Percentiles rank a stretch among this genome's conserved stretches.
phyloP scores from a whole-genome alignment of 1,284 basidiomycete genomes.

The Porogramme epimiltina region DNA sequence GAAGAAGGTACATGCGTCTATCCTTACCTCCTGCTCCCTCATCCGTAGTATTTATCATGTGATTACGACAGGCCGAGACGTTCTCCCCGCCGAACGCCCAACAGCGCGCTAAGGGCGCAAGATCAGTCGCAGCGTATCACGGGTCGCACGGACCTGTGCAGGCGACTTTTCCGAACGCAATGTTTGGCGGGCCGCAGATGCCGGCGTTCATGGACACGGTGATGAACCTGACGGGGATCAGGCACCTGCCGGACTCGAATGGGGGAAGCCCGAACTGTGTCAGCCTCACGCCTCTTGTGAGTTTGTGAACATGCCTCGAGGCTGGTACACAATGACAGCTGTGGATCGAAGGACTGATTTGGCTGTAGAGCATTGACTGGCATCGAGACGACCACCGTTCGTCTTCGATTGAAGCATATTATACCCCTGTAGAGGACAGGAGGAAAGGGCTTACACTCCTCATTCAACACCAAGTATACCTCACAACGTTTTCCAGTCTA shows the following conservation, averaged over 20 bases:
- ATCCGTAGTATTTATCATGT: neutral
- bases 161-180: constrained; percentile 48
- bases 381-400: constrained; percentile 35
- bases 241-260: constrained; percentile 49
- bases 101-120: constrained; percentile 50
- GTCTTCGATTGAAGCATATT: constrained; percentile 45
- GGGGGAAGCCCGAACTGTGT: constrained; percentile 59
- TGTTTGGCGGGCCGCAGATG: constrained; percentile 62
- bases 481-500: neutral
- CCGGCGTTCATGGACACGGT: constrained; percentile 51
- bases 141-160: constrained; percentile 57
- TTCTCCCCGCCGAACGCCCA: constrained; percentile 56
- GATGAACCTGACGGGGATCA: constrained; percentile 48
- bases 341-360: no score
- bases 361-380: constrained; percentile 35
- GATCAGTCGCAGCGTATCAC: constrained; percentile 48
- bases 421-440: constrained; percentile 36
- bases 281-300: constrained; percentile 47
- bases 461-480: constrained; percentile 25
- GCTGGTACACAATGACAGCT: no score
- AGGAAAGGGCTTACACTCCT: constrained; percentile 41
- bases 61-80: constrained; percentile 44
- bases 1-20: constrained; percentile 39
- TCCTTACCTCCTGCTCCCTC: neutral
- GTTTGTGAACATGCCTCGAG: no score